Evolutionary conservation across 2,329 filamentous ascomycete genomes (phyloP).

Genomic region (Acephala macrosclerotiorum): DNA sequence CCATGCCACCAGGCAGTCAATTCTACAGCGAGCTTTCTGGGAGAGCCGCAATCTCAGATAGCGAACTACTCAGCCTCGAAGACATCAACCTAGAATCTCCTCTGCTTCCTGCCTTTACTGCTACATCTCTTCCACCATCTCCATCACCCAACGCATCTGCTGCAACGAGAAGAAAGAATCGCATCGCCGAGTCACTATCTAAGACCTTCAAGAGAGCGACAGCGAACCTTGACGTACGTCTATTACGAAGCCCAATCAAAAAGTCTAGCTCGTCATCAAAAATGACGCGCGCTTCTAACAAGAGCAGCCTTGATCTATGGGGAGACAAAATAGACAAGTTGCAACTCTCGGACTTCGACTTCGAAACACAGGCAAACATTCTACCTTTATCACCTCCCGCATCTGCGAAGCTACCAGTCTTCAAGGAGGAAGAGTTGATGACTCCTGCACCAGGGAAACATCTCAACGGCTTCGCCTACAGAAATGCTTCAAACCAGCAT

Average conservation of each 20-base stretch:
- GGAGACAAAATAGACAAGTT: conserved; percentile 51
- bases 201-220: conserved; percentile 51
- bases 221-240: conserved; percentile 34
- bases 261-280: conserved; percentile 44
- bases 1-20: conserved; percentile 23
- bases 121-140: conserved; percentile 36
- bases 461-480: conserved; percentile 40
- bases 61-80: conserved; percentile 42
- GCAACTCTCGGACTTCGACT: conserved; percentile 54
- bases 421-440: conserved; percentile 25
- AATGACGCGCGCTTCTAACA: conserved; percentile 48
- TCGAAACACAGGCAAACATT: conserved; percentile 52
- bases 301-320: conserved; percentile 55
- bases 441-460: conserved; percentile 38
- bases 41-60: conserved; percentile 43
- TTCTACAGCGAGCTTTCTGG: conserved; percentile 40
- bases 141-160: conserved; percentile 28
- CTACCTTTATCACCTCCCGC: conserved; percentile 53
- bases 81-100: conserved; percentile 40
- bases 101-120: conserved; percentile 27
- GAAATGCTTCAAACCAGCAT: conserved; percentile 43
- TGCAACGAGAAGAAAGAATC: conserved; percentile 33
- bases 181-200: conserved; percentile 51
- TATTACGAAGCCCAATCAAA: conserved; percentile 48
- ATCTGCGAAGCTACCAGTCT: conserved; percentile 48